Evolutionary conservation across 345 rosid species (phyloP), one percentile per base, ranked within the genome.

Genomic region (Syzygium oleosum): DNA sequence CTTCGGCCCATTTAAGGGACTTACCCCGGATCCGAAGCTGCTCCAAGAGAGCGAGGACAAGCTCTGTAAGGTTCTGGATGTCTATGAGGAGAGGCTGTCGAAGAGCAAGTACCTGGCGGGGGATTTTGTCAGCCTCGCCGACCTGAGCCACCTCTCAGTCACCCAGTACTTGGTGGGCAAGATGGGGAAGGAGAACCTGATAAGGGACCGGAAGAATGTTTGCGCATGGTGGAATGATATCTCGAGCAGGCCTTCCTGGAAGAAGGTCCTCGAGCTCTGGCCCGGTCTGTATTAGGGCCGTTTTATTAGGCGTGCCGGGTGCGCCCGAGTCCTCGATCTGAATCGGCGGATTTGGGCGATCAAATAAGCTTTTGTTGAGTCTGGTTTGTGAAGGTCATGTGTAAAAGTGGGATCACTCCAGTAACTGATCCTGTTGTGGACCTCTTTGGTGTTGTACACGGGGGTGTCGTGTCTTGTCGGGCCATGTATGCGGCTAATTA

Each of bases 221-320:
- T 93, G 93, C 56, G 91, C 91, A 0, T 95, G 95, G 98, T 93
- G 98, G 96, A 93, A 94, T 51, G 91, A 92, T 17, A 95, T 95
- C 87, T 92, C 93, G 52, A 91, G 38, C 91, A 92, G 98, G 85
- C 95, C 96, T 43, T 94, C 95, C 12, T 93, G 95, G 95, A 92
- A 93, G 90, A 93, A 93, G 85, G 90, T 89, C 51, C 65, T 90
- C 22, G 89, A 88, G 87, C 92, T 91, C 86, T 93, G 85, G 34
- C 61, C 85, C 0, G 54, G 43, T 16, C 61, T 0, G 54, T 34
- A 51, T 22, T 84, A 84, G 85, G 16, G 3, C 9, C 2, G 13
- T 29, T 31, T 65, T 65, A 16, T 65, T 52, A 52, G 78, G 43
- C 31, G 43, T 29, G 19, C 38, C 2, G 27, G 27, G 27, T 34